Evolutionary conservation across 352 stramenopile genomes (phyloP), one percentile per base, ranked within the genome.

Genomic region (Aphanomyces astaci): DNA sequence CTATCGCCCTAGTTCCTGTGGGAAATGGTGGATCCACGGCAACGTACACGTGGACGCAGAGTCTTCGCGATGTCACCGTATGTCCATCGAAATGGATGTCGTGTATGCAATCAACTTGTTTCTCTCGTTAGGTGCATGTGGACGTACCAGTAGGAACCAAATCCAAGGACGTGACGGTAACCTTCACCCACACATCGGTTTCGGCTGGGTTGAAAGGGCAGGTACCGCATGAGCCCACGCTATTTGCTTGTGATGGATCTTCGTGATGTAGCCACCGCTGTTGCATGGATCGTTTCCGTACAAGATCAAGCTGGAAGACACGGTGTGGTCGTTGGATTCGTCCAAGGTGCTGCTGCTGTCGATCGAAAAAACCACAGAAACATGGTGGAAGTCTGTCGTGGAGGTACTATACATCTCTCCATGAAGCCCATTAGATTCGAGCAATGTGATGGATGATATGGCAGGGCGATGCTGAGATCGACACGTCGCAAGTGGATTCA

Each of bases 11-110:
- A 94, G 92, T 92, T 27, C 88, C 95, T 27, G 72, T 89, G 17
- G 95, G 88, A 11, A 99, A 98, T 65, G 93, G 93, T 13, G 91
- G 88, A 4, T 70, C 73, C 17, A 89, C 85, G 4, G 78, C 82
- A 27, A 86, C 91, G 54, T 99, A 99, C 78, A 84, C 88, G 19
- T 99, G 96, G 96, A 99, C 96, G n/a, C 97, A 99, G 78, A 98
- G 89, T 3, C 81, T 99, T 25, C 79, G 95, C 7, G 97, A 99
- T 70, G 72, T 99, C 3, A 94, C 77, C 60, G 83, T 99, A 70
- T 11, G 4, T 32, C 1, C 30, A 15, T 49, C 43, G 24, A n/a
- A 51, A 13, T 25, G 17, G 53, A 27, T 17, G 67, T 40, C 17
- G 64, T 22, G 17, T 45, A 30, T 66, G 45, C 28, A 40, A 25